Base-by-base conservation (phyloP, 495 filamentous ascomycete genomes). In the Darksidea phi region DNA sequence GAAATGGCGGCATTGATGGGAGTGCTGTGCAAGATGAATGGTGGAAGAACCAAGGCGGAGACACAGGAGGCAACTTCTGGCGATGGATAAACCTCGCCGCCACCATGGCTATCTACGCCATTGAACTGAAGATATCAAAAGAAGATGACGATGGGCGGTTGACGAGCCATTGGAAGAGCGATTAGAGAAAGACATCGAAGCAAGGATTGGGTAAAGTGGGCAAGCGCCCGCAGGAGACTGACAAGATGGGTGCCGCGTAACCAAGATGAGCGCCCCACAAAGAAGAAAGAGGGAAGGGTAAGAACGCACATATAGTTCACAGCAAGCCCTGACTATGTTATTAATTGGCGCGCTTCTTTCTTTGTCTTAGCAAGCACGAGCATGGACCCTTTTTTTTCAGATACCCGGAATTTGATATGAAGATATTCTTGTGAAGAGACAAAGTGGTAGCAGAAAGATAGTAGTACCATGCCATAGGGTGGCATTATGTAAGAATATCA, bases 11-110 rank as follows among this genome's bases (percentile, higher is more conserved):
- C 38, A 57, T 36, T 17, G 74, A 67, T 34, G 83, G 82, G 71
- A 81, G 81, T 34, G 81, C 45, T 11, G 46, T 75, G n/a, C 76
- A 74, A 37, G 87, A 84, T 21, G 89, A 93, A 61, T 95, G 90
- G 83, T 96, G 89, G 90, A 91, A 84, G 36, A 85, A 74, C 25
- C 87, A 91, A 67, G 88, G 86, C 17, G 86, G 85, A 1, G 86
- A 87, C 55, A 83, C 85, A 13, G 91, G 90, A 10, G 88, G 90
- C 1, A 93, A 94, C 67, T 77, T 91, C 1, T 95, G 90, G 89
- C 80, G 90, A 26, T 97, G 94, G 94, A 80, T 95, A 57, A 98
- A 98, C 68, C 77, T 97, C 48, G 87, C 83, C 17, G 85, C 83
- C 45, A 96, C 91, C 0, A 95, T 96, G 86, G 82, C 80, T 6